Evolutionary conservation across 2,329 filamentous ascomycete species (phyloP).

Genomic region (Sclerotiophoma versabilis): DNA sequence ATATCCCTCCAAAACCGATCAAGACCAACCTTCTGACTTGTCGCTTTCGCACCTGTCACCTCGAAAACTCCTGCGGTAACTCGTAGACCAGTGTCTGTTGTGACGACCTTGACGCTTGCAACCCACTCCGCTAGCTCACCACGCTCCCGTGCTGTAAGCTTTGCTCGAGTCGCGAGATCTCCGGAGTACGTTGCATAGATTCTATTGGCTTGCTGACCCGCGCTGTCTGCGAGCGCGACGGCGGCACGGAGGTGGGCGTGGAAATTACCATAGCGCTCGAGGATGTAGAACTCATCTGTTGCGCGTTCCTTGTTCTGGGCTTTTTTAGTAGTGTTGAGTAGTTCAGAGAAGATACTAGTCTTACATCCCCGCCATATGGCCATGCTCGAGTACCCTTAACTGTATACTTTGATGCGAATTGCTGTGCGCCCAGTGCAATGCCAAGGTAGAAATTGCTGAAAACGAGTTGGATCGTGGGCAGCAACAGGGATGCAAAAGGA

Average conservation of each 20-base stretch:
- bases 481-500: slow-evolving; percentile 64
- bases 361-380: slow-evolving; percentile 66
- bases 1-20: slow-evolving; percentile 73
- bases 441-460: slow-evolving; percentile 72
- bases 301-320: slow-evolving; percentile 61
- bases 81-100: slow-evolving; percentile 65
- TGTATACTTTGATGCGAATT: slow-evolving; percentile 65
- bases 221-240: slow-evolving; percentile 64
- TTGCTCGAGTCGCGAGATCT: slow-evolving; percentile 46
- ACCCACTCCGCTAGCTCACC: slow-evolving; percentile 70
- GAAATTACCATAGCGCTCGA: slow-evolving; percentile 70
- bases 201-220: slow-evolving; percentile 57
- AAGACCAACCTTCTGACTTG: slow-evolving; percentile 64
- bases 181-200: slow-evolving; percentile 55
- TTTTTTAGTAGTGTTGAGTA: slow-evolving; percentile 1
- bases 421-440: slow-evolving; percentile 66
- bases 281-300: slow-evolving; percentile 70
- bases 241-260: slow-evolving; percentile 68
- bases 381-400: slow-evolving; percentile 64
- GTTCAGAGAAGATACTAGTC: neutral
- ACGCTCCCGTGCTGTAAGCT: slow-evolving; percentile 59
- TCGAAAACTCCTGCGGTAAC: slow-evolving; percentile 70
- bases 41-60: slow-evolving; percentile 66
- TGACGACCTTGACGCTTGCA: slow-evolving; percentile 67
- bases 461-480: slow-evolving; percentile 70